Conservation (phyloP, 805 yeast species). For the Schwanniomyces sp. region DNA sequence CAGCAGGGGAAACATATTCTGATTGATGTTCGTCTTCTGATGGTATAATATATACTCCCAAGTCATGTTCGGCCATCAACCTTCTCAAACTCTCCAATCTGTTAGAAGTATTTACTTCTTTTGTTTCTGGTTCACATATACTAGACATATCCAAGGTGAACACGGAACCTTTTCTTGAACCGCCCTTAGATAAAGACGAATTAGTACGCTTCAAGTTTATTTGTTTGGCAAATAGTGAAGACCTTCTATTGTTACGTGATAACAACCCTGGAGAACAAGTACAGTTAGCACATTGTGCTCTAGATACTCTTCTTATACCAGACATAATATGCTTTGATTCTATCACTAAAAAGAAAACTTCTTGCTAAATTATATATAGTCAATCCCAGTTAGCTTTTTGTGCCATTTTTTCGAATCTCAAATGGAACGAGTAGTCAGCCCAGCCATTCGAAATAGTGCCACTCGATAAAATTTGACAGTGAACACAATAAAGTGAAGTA, state of each 20-base stretch:
- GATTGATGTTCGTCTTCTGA: constrained; percentile 66
- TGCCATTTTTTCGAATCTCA: constrained; percentile 1
- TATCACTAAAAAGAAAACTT: neutral
- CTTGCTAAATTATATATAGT: neutral
- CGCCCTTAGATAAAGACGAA: constrained; percentile 24
- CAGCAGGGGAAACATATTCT: constrained; percentile 56
- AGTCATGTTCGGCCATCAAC: constrained; percentile 45
- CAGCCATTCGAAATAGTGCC: neutral
- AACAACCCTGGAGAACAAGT: constrained; percentile 83
- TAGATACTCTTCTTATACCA: constrained; percentile 29
- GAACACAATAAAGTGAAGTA: no score
- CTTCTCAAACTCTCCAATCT: constrained; percentile 63
- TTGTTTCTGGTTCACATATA: constrained; percentile 41
- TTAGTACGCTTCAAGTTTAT: constrained; percentile 27
- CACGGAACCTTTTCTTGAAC: constrained; percentile 40
- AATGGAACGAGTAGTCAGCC: neutral
- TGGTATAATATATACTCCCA: constrained; percentile 59
- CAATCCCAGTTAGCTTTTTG: neutral
- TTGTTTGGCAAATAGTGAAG: constrained; percentile 51
- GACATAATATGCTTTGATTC: constrained; percentile 1
- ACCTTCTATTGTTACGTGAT: constrained; percentile 63
- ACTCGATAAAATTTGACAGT: neutral
- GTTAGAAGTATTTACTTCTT: constrained; percentile 59
- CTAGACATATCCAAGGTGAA: constrained; percentile 42
- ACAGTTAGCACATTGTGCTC: constrained; percentile 66